Percentiles rank a stretch among this genome's conserved stretches.
These are phyloP conservation scores for Diaporthe longicolla DNA, from an alignment of 2,329 filamentous ascomycete genomes.

Conservation along the genomic window DNA sequence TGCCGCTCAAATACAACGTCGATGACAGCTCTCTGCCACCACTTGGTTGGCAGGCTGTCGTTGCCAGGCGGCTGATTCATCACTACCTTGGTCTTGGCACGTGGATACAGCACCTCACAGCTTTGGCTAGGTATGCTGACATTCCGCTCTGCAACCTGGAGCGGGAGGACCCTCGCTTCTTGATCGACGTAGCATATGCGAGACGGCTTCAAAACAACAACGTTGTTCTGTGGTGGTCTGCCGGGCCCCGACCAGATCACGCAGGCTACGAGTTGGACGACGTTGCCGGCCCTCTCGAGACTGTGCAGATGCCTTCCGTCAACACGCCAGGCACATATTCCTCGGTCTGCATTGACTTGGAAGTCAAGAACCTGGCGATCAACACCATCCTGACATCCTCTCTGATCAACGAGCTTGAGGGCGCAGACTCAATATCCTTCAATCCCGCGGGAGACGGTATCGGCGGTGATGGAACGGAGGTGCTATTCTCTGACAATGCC, in stretches of 20 bases:
- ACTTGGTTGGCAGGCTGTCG: constrained; percentile 92
- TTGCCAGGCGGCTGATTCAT: constrained; percentile 86
- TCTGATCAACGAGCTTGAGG: constrained; percentile 95
- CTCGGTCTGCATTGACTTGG: constrained; percentile 95
- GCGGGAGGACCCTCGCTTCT: constrained; percentile 90
- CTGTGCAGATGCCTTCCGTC: constrained; percentile 90
- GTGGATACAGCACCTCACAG: constrained; percentile 90
- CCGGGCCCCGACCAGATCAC: constrained; percentile 88
- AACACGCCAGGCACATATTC: constrained; percentile 96
- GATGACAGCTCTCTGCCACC: constrained; percentile 90
- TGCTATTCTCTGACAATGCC: constrained; percentile 87
- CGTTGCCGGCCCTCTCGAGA: constrained; percentile 84
- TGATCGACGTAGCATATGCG: constrained; percentile 97
- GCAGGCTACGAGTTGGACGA: constrained; percentile 96
- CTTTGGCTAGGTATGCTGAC: constrained; percentile 91
- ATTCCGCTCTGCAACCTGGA: constrained; percentile 96
- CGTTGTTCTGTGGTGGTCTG: constrained; percentile 97
- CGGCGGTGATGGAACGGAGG: constrained; percentile 73
- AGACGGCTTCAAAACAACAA: constrained; percentile 90
- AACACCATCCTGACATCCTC: constrained; percentile 98
- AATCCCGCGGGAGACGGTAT: constrained; percentile 80
- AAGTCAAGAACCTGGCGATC: constrained; percentile 94
- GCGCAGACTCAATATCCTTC: constrained; percentile 87
- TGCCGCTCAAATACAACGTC: constrained; percentile 85
- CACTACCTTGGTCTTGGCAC: constrained; percentile 94